phyloP scores from a whole-genome alignment of 345 rosid species.

The Gossypium ekmanianum region DNA sequence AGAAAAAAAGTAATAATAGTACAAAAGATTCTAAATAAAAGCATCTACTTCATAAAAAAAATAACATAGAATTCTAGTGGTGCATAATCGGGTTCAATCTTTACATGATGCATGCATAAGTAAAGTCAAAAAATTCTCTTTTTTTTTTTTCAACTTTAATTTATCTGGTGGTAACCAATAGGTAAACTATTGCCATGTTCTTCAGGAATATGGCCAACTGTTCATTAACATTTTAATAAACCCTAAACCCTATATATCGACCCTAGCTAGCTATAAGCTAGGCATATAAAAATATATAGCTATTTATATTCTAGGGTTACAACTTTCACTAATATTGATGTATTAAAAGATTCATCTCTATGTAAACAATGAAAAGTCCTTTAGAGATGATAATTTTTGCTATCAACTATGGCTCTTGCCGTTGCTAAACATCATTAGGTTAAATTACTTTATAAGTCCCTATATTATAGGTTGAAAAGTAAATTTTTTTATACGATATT shows the following conservation, averaged over 20 bases:
- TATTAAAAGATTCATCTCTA: background rate
- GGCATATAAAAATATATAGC: background rate
- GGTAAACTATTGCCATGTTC: slow-evolving; percentile 4
- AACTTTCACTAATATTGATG: slow-evolving; percentile 2
- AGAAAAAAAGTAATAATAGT: background rate
- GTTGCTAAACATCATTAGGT: background rate
- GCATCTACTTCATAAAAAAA: background rate
- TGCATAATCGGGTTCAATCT: background rate
- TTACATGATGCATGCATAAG: background rate
- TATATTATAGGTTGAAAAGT: too few species aligned
- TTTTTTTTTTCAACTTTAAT: background rate
- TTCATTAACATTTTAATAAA: background rate
- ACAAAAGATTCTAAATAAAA: slow-evolving; percentile 12
- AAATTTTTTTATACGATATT: too few species aligned
- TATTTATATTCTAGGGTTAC: background rate
- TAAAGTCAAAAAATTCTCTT: background rate
- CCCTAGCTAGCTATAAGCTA: slow-evolving; percentile 11
- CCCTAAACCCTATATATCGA: background rate
- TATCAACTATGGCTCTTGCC: background rate
- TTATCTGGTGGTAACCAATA: background rate
- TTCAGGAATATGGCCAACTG: background rate
- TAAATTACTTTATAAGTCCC: too few species aligned
- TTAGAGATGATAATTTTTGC: too few species aligned
- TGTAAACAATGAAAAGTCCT: background rate
- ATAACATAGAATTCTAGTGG: background rate